A percentile compares a stretch with the other conserved stretches of the same genome.
phyloP scores from a whole-genome alignment of 2,329 filamentous ascomycete species.

The Phialophora verrucosa region DNA sequence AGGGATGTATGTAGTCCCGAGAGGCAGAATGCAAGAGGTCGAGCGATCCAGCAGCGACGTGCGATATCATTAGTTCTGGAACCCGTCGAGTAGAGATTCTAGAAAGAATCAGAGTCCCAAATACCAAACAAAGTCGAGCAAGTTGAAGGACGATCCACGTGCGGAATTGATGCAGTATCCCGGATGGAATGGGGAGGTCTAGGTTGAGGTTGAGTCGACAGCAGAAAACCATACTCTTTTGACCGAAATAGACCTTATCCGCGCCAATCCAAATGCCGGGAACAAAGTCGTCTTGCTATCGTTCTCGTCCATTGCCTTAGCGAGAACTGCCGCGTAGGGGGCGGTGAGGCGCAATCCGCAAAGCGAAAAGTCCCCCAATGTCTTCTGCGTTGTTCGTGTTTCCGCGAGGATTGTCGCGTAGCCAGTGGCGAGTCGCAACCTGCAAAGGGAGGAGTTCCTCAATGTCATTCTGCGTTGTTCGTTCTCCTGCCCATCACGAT shows the following conservation, averaged over 20 bases:
- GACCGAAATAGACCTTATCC: background rate
- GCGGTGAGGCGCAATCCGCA: no score
- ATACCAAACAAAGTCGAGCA: background rate
- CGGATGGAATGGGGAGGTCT: background rate
- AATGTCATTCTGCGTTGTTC: background rate
- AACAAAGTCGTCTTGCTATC: background rate
- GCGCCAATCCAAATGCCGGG: background rate
- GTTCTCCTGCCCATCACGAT: slow-evolving; percentile 1
- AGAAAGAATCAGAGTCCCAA: no score
- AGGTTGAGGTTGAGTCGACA: background rate
- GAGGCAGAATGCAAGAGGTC: no score
- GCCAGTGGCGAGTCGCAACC: background rate
- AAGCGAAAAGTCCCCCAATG: no score
- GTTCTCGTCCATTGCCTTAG: background rate
- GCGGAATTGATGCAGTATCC: background rate
- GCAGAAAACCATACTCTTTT: slow-evolving; percentile 1
- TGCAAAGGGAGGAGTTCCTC: background rate
- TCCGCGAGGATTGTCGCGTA: no score
- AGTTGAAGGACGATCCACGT: background rate
- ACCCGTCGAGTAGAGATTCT: no score
- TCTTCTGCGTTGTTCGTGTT: background rate
- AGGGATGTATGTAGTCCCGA: no score
- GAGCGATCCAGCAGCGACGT: no score
- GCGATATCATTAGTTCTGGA: no score
- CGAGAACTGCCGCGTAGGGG: no score